These are phyloP conservation scores for Ogataea hybrid DNA, from an alignment of 1,139 yeast genomes.

Conservation along the genomic window DNA sequence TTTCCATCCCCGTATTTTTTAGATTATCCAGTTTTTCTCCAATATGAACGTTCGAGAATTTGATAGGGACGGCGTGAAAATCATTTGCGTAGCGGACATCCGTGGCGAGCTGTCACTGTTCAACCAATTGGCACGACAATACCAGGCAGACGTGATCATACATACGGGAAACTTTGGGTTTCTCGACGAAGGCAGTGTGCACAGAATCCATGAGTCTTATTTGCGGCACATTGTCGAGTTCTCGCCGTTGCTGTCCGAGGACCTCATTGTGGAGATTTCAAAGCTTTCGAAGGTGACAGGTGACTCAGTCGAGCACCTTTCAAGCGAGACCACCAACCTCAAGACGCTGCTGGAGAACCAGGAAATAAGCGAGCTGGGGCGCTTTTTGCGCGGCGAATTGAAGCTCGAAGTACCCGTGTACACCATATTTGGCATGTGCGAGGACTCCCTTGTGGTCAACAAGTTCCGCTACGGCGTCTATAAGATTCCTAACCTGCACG, in stretches of 20 bases:
- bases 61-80: conserved; percentile 24
- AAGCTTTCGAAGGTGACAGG: conserved; percentile 44
- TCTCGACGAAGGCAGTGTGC: conserved; percentile 60
- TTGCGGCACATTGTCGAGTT: conserved; percentile 68
- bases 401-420: conserved; percentile 64
- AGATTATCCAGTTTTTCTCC: not conserved
- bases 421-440: conserved; percentile 73
- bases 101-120: conserved; percentile 49
- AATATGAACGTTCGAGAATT: conserved; percentile 9
- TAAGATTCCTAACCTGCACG: conserved; percentile 51
- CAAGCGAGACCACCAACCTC: conserved; percentile 36
- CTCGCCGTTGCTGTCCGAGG: conserved; percentile 55
- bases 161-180: conserved; percentile 85
- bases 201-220: conserved; percentile 51
- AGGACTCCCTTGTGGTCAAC: conserved; percentile 65
- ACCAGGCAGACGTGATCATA: conserved; percentile 50
- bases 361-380: conserved; percentile 53
- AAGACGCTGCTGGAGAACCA: conserved; percentile 38
- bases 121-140: conserved; percentile 44
- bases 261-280: conserved; percentile 45
- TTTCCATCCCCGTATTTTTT: not conserved
- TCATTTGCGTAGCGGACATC: conserved; percentile 55
- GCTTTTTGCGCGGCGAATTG: conserved; percentile 47
- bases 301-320: conserved; percentile 37
- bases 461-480: conserved; percentile 56